Evolutionary conservation across 371 early-diverging fungal genomes (phyloP), one percentile per base, ranked within the genome.

Genomic region (Lichtheimia corymbifera): DNA sequence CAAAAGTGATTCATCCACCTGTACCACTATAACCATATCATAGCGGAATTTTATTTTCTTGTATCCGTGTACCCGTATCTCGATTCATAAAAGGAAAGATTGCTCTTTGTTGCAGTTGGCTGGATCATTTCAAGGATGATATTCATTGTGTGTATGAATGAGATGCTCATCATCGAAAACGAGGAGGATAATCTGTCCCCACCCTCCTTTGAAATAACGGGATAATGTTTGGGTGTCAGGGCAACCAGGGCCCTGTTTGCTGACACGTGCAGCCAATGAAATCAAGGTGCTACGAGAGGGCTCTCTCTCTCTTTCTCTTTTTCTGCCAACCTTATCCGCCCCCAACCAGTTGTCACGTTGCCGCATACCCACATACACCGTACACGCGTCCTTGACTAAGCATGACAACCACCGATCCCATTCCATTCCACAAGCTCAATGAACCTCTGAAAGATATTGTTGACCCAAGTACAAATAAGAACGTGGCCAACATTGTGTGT

Each of bases 401-500:
- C 47, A n/a, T 57, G 13, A 52, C 17, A 13, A 61, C 64, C 58
- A 17, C 65, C 41, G 35, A 63, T 41, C 58, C 62, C 49, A 47
- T 61, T 35, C 62, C 65, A 14, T 76, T 65, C 53, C 65, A 66
- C 58, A 57, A 54, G 13, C 56, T 76, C 27, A 41, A 55, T 0
- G 49, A 69, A 43, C 73, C 77, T 20, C 55, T 73, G 1, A 50
- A 50, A 22, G 57, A 35, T 24, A 59, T 76, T 7, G 71, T 73
- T n/a, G 57, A 55, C n/a, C 30, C 63, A 3, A 58, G 47, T 3
- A 58, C 63, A 50, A 41, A 30, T n/a, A 73, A 69, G 42, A 79
- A 79, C 42, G 53, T 53, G 11, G 72, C 67, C 5, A 73, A 77
- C 58, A 57, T 80, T 40, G 47, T 75, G 24, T 80, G 81, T 59